Conservation (phyloP, 441 rosid genomes). For the Euphorbia schlechtendalii region DNA sequence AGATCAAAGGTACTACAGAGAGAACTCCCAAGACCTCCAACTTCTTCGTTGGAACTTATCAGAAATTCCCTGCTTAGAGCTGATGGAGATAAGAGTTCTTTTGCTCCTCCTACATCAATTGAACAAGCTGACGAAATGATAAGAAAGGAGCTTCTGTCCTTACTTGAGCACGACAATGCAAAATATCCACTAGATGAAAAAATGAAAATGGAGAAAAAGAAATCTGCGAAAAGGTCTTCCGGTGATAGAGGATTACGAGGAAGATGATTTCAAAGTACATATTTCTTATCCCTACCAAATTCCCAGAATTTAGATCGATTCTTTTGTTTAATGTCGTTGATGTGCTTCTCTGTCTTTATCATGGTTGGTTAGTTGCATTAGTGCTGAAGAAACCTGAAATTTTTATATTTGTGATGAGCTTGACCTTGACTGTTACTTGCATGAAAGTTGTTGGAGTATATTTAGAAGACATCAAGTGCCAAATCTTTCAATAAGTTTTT, state of each 20-base stretch:
- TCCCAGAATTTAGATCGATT: background rate
- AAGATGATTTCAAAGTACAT: slow-evolving; percentile 71
- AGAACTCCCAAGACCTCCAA: slow-evolving; percentile 92
- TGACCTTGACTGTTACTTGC: too few relatives aligned
- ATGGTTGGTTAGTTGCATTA: background rate
- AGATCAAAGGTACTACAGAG: slow-evolving; percentile 97
- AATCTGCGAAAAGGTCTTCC: slow-evolving; percentile 58
- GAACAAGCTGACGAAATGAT: slow-evolving; percentile 95
- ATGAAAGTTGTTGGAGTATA: background rate
- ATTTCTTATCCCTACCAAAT: background rate
- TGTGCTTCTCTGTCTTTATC: background rate
- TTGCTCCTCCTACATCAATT: slow-evolving; percentile 78
- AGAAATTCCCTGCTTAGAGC: slow-evolving; percentile 71
- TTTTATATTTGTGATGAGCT: background rate
- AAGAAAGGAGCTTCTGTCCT: slow-evolving; percentile 60
- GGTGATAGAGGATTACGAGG: slow-evolving; percentile 74
- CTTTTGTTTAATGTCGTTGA: background rate
- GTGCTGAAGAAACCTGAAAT: background rate
- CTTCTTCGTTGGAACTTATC: slow-evolving; percentile 78
- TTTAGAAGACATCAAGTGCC: background rate
- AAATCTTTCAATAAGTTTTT: background rate
- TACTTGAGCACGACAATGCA: slow-evolving; percentile 91
- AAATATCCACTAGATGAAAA: slow-evolving; percentile 94
- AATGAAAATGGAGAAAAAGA: slow-evolving; percentile 63
- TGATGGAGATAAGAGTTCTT: slow-evolving; percentile 87